Conservation (phyloP, 768 basidiomycete species). For the Kondoa malvinella region DNA sequence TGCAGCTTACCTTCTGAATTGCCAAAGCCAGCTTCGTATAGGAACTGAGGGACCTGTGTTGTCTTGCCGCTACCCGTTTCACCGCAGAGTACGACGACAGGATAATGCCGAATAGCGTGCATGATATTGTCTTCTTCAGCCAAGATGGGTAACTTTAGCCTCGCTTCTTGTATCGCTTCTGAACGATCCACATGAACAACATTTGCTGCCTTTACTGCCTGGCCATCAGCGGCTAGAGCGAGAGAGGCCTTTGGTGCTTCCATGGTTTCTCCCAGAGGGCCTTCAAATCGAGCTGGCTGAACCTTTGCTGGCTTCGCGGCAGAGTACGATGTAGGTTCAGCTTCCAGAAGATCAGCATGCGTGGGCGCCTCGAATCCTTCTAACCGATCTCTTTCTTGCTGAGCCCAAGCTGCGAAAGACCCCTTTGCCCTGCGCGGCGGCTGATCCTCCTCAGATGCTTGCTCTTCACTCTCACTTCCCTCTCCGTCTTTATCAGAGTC, state of each 20-base stretch:
- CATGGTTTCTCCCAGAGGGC: slow-evolving; percentile 20
- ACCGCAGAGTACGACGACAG: slow-evolving; percentile 71
- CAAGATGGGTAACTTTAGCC: slow-evolving; percentile 69
- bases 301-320: slow-evolving; percentile 9
- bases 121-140: slow-evolving; percentile 88
- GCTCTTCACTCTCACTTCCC: slow-evolving; percentile 13
- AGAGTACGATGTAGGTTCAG: slow-evolving; percentile 17
- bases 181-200: slow-evolving; percentile 23
- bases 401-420: slow-evolving; percentile 23
- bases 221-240: not conserved
- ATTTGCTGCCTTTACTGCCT: slow-evolving; percentile 13
- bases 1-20: slow-evolving; percentile 29
- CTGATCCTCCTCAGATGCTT: slow-evolving; percentile 24
- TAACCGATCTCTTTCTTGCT: slow-evolving; percentile 16
- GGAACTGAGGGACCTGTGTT: slow-evolving; percentile 91
- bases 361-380: slow-evolving; percentile 2
- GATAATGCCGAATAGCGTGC: slow-evolving; percentile 72
- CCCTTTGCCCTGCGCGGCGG: slow-evolving; percentile 10
- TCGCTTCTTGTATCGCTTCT: slow-evolving; percentile 41
- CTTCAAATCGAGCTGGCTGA: slow-evolving; percentile 15
- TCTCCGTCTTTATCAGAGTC: slow-evolving; percentile 20
- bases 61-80: slow-evolving; percentile 99
- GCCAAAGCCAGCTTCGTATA: slow-evolving; percentile 95
- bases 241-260: slow-evolving; percentile 8
- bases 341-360: not conserved